A percentile compares a stretch with the other conserved stretches of the same genome.
These are phyloP conservation scores for Globisporangium heterothallicum DNA, from an alignment of 352 stramenopile species.

Conservation along the genomic window DNA sequence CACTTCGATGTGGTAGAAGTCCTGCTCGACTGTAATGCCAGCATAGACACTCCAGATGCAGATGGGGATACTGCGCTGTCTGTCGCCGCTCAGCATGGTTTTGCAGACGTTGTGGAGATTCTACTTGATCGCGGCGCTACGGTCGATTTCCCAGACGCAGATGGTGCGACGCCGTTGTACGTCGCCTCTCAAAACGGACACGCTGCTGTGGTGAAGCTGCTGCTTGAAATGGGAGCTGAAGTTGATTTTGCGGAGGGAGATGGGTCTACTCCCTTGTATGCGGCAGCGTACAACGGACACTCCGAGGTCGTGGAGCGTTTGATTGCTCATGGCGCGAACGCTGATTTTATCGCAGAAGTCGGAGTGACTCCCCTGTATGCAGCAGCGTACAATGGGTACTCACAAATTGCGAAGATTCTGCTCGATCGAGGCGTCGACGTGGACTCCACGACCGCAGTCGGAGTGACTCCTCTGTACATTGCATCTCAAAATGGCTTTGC, in stretches of 20 bases:
- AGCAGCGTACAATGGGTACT: slow-evolving; percentile 5
- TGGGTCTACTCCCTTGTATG: slow-evolving; percentile 8
- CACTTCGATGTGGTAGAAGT: not conserved
- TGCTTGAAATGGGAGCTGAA: slow-evolving; percentile 5
- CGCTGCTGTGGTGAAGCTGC: not conserved
- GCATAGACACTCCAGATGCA: not conserved
- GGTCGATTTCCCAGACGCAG: not conserved
- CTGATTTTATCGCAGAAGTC: slow-evolving; percentile 4
- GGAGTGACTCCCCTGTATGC: slow-evolving; percentile 7
- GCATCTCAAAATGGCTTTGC: slow-evolving; percentile 7
- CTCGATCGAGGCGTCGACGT: not conserved
- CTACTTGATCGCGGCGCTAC: not conserved
- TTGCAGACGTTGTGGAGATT: not conserved
- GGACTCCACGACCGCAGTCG: slow-evolving; percentile 3
- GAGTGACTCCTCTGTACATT: slow-evolving; percentile 6
- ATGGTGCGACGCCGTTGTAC: slow-evolving; percentile 6
- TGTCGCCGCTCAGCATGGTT: slow-evolving; percentile 1
- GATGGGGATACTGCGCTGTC: slow-evolving; percentile 1
- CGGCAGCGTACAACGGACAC: slow-evolving; percentile 8
- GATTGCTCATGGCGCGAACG: slow-evolving; percentile 2
- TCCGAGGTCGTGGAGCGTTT: not conserved
- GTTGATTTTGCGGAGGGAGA: slow-evolving; percentile 7
- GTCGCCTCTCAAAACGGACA: slow-evolving; percentile 5
- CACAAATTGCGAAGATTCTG: slow-evolving; percentile 2
- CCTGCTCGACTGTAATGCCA: not conserved